phyloP scores from a whole-genome alignment of 169 alveolate genomes.

The Plasmodium malariae region DNA sequence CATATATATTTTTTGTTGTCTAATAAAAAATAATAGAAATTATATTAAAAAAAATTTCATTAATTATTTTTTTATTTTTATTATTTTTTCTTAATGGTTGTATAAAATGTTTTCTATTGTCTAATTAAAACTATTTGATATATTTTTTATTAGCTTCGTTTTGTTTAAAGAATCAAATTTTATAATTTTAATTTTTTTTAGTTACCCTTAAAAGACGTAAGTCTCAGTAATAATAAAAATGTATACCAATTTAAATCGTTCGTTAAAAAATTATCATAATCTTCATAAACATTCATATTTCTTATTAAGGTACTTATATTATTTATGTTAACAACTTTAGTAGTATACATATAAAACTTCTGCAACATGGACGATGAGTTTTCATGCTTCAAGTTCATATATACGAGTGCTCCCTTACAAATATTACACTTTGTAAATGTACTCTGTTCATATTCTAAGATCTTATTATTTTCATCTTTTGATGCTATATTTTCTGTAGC shows the following conservation, averaged over 20 bases:
- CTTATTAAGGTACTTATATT: conserved; percentile 5
- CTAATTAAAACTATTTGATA: neutral
- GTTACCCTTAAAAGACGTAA: conserved; percentile 31
- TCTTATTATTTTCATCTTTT: neutral
- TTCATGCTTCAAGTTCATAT: neutral
- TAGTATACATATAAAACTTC: conserved; percentile 20
- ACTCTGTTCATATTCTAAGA: neutral
- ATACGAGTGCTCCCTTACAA: conserved; percentile 43
- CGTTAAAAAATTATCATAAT: conserved; percentile 26
- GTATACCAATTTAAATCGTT: conserved; percentile 46
- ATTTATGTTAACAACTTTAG: neutral
- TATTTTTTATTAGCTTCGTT: neutral
- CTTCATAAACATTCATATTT: conserved; percentile 22
- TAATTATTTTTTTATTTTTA: too few relatives aligned
- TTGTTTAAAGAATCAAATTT: neutral
- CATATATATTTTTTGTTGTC: neutral
- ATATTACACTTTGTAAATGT: conserved; percentile 19
- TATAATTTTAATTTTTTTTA: too few relatives aligned
- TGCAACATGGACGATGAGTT: conserved; percentile 14
- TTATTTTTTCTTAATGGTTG: too few relatives aligned
- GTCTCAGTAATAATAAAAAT: conserved; percentile 17
- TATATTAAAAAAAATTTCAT: neutral
- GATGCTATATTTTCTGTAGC: neutral
- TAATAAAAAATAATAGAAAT: neutral
- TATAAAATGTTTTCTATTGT: neutral